Conservation (phyloP, 2,329 filamentous ascomycete species). For the Aspergillus sp. region DNA sequence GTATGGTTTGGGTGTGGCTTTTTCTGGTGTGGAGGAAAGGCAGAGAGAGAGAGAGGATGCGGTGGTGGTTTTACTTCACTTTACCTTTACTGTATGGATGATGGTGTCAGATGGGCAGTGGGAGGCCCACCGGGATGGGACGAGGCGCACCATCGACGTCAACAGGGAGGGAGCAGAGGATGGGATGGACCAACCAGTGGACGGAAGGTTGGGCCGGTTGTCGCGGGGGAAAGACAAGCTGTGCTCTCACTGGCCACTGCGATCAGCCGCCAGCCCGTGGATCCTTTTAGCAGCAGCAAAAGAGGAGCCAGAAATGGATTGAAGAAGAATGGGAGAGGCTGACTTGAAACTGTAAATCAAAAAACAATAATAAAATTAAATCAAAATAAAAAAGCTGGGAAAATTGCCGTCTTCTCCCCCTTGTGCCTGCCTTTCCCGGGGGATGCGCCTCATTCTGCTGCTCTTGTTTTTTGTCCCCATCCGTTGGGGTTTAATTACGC, state of each 20-base stretch:
- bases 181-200: constrained; percentile 8
- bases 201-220: constrained; percentile 2
- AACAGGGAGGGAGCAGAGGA: constrained; percentile 6
- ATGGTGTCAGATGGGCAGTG: constrained; percentile 1
- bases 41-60: neutral
- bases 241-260: neutral
- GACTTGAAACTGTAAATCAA: neutral
- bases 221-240: constrained; percentile 1
- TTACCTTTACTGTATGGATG: too few relatives aligned
- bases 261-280: constrained; percentile 10
- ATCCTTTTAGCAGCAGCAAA: constrained; percentile 3
- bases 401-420: constrained; percentile 1
- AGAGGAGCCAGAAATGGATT: neutral
- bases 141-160: constrained; percentile 8
- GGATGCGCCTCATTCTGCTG: neutral
- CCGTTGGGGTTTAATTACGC: neutral
- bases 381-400: neutral
- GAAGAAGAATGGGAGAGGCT: neutral
- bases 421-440: neutral
- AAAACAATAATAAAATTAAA: too few relatives aligned
- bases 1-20: too few relatives aligned
- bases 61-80: neutral
- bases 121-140: neutral
- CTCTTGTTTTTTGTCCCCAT: neutral
- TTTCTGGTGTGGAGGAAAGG: neutral